A percentile compares a stretch with the other conserved stretches of the same genome.
Conservation (phyloP, 805 yeast species). For the Metschnikowia continentalis region DNA sequence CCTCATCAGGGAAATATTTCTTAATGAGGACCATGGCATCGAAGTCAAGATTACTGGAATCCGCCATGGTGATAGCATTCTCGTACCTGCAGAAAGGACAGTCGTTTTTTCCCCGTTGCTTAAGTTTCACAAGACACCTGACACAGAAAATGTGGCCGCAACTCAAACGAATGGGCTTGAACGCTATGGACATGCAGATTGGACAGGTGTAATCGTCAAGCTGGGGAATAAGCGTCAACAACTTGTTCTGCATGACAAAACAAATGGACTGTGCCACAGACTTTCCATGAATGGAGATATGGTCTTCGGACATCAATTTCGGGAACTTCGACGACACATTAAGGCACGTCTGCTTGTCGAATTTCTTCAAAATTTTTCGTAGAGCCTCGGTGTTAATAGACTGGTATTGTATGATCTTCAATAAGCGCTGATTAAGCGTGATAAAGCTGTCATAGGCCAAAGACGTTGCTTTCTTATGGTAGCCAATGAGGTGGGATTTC, state of each 20-base stretch:
- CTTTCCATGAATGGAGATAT: conserved; percentile 41
- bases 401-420: conserved; percentile 58
- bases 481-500: conserved; percentile 34
- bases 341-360: conserved; percentile 66
- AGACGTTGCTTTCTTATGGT: conserved; percentile 44
- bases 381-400: conserved; percentile 61
- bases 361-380: conserved; percentile 66
- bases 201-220: conserved; percentile 75
- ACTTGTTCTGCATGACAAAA: conserved; percentile 48
- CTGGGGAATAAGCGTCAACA: conserved; percentile 62
- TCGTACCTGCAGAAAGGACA: conserved; percentile 66
- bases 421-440: conserved; percentile 48
- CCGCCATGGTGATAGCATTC: conserved; percentile 53
- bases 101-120: conserved; percentile 51
- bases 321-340: conserved; percentile 47
- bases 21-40: conserved; percentile 52
- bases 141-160: conserved; percentile 73
- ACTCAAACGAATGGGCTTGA: conserved; percentile 60
- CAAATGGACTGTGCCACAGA: conserved; percentile 54
- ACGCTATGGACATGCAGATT: conserved; percentile 65
- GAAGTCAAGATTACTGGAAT: conserved; percentile 54
- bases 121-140: conserved; percentile 64
- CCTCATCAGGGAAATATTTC: conserved; percentile 61
- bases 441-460: conserved; percentile 48
- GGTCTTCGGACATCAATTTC: conserved; percentile 36